phyloP scores from a whole-genome alignment of 2,329 filamentous ascomycete species.

The Pseudohalonectria lignicola region DNA sequence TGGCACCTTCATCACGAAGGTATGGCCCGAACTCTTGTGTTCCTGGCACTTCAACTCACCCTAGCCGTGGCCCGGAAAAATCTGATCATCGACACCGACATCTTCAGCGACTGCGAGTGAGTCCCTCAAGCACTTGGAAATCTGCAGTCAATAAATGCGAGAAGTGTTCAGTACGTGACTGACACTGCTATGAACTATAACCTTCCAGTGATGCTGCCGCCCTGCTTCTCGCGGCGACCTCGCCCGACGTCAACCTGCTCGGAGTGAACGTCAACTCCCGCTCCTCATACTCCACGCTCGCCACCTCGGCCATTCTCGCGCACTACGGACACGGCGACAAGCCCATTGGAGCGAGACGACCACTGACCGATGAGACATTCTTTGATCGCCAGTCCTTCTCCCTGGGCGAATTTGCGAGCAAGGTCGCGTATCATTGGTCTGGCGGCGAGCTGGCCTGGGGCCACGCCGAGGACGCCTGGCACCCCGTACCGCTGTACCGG shows the following conservation, averaged over 20 bases:
- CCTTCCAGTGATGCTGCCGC: constrained; percentile 29
- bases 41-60: too few species aligned
- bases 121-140: too few species aligned
- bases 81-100: constrained; percentile 33
- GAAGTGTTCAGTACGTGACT: too few species aligned
- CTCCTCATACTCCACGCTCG: constrained; percentile 27
- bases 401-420: constrained; percentile 32
- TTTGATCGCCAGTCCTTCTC: constrained; percentile 26
- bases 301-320: constrained; percentile 26
- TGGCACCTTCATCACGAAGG: too few species aligned
- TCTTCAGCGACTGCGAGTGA: constrained; percentile 25
- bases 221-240: constrained; percentile 27
- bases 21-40: too few species aligned
- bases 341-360: constrained; percentile 26
- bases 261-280: constrained; percentile 29
- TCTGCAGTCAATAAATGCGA: too few species aligned
- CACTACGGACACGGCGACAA: constrained; percentile 25
- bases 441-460: constrained; percentile 23
- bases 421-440: constrained; percentile 30
- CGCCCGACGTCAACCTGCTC: constrained; percentile 22
- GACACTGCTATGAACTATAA: too few species aligned
- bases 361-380: constrained; percentile 29
- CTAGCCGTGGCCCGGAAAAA: constrained; percentile 20
- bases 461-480: constrained; percentile 22
- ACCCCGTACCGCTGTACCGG: constrained; percentile 33